Evolutionary conservation across 1,284 basidiomycete species (phyloP), one percentile per base, ranked within the genome.

Genomic region (Trichosporon inkin): DNA sequence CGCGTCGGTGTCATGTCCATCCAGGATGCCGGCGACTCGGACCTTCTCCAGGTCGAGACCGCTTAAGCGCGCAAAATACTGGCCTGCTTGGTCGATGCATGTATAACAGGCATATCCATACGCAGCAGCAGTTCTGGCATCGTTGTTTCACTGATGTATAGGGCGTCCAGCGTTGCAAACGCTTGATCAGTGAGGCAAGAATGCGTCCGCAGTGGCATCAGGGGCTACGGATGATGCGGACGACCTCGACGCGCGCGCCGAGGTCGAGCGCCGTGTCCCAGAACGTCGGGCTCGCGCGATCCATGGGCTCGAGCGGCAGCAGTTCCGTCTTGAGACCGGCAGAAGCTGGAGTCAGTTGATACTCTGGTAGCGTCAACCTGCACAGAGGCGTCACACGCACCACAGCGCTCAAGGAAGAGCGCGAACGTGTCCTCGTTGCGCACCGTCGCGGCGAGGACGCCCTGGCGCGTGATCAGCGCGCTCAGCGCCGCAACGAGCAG

Each of bases 1-100:
- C 92, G 95, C 73, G 95, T 99, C 67, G 95, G 95, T 85, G 91
- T 97, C 78, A 95, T 98, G 91, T 94, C 94, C 72, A 87, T 99
- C 80, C 84, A 88, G 73, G 93, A 97, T 83, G 90, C 89, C 71
- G 96, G 95, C 80, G 95, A 99, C 84, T 94, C 91, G 71, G 95
- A 98, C 81, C 85, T 99, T 70, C 71, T 76, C 69, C 68, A 71
- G 64, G 66, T 69, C 62, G 70, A 76, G 69, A 63, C 66, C 62
- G 69, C 68, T 62, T 76, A 73, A 69, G 19, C 37, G 44, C 55
- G 32, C 53, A 32, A 49, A 49, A 49, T 24, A 28, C 32, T 36
- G 51, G 22, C 4, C 22, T 6, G 20, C n/a, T 24, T 20, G 37
- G 53, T 53, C 51, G 53, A 54, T 54, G 53, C 37, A 54, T 54